Evolutionary conservation across 2,329 filamentous ascomycete genomes (phyloP).

Genomic region (Lachnellula willkommii): DNA sequence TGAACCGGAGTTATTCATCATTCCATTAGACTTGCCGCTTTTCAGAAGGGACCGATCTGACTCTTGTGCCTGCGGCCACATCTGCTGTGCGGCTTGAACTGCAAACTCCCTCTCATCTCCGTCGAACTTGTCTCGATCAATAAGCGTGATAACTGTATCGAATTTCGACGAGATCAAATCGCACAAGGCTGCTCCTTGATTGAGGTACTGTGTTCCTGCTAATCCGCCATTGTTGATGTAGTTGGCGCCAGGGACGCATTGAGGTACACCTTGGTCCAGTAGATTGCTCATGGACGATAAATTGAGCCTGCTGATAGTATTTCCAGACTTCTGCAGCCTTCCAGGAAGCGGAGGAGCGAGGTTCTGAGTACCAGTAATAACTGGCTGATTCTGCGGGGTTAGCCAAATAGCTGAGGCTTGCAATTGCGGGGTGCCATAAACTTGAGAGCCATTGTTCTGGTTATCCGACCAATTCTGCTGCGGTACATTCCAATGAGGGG

Average conservation of each 20-base stretch:
- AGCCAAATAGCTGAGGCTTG: conserved; percentile 12
- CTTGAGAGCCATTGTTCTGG: conserved; percentile 11
- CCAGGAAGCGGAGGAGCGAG: conserved; percentile 16
- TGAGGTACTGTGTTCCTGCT: conserved; percentile 39
- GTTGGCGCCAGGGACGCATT: conserved; percentile 30
- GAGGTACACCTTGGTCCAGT: conserved; percentile 34
- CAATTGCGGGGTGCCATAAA: conserved; percentile 6
- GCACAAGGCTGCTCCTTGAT: conserved; percentile 44
- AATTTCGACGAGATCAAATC: conserved; percentile 59
- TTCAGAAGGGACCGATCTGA: conserved; percentile 13
- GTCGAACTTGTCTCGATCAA: conserved; percentile 56
- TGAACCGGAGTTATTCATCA: conserved; percentile 32
- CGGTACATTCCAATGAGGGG: conserved; percentile 1
- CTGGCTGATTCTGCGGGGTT: conserved; percentile 8
- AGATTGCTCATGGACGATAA: conserved; percentile 27
- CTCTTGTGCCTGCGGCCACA: conserved; percentile 22
- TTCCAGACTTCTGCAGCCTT: conserved; percentile 10
- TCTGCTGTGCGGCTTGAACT: conserved; percentile 16
- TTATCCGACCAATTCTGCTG: conserved; percentile 14
- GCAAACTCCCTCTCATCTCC: conserved; percentile 51
- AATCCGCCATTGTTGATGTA: conserved; percentile 42
- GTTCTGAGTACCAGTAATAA: conserved; percentile 12
- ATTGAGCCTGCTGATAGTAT: conserved; percentile 20
- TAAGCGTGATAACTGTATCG: conserved; percentile 63
- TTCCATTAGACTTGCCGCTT: conserved; percentile 31